Conservation (phyloP, 148 eudicot genomes). For the Vaccinium corymbosum region DNA sequence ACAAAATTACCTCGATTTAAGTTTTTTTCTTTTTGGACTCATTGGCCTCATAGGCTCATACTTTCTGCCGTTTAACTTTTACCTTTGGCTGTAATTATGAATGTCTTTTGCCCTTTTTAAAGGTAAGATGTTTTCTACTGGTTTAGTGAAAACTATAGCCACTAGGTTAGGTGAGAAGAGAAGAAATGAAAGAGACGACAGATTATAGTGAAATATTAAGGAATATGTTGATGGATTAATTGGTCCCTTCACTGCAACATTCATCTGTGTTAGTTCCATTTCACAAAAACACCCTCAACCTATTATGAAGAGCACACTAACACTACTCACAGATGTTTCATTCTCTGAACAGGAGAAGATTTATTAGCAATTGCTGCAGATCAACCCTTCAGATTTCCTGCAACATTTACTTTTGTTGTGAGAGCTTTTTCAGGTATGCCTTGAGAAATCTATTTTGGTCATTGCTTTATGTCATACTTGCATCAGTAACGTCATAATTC, state of each 20-base stretch:
- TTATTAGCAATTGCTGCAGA: constrained; percentile 89
- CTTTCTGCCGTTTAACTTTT: not conserved
- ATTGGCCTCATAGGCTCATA: not conserved
- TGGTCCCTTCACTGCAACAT: not conserved
- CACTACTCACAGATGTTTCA: constrained; percentile 15
- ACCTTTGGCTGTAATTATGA: constrained; percentile 1
- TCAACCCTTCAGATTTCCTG: constrained; percentile 98
- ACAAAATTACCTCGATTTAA: not conserved
- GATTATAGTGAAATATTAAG: not conserved
- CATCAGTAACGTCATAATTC: not conserved
- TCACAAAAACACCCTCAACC: not conserved
- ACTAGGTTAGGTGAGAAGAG: not conserved
- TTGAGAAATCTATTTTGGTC: not conserved
- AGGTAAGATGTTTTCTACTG: not conserved
- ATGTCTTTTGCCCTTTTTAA: not conserved
- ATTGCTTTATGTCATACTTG: not conserved
- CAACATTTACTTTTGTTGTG: constrained; percentile 48
- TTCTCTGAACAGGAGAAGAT: constrained; percentile 78
- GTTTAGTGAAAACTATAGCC: not conserved
- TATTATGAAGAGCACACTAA: not conserved
- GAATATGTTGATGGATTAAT: not conserved
- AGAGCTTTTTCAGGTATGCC: constrained; percentile 37
- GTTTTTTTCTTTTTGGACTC: not conserved
- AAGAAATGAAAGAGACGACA: not conserved
- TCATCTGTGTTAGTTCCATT: not conserved